phyloP scores from a whole-genome alignment of 495 filamentous ascomycete genomes.

The Penicillium cataractarum region DNA sequence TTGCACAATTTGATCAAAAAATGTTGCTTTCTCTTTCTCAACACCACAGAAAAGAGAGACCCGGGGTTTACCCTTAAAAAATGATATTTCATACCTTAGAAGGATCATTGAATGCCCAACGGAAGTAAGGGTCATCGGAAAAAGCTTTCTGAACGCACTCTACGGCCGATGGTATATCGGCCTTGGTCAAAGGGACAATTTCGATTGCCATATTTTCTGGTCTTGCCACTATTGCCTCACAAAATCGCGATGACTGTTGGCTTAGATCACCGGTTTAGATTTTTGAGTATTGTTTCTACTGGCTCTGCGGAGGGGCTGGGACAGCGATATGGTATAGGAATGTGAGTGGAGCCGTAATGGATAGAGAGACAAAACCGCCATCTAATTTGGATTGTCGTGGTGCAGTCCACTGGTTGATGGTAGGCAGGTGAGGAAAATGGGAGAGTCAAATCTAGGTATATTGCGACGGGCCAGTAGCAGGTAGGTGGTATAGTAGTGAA shows the following conservation, averaged over 20 bases:
- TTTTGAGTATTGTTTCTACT: constrained; percentile 38
- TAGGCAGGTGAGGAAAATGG: constrained; percentile 3
- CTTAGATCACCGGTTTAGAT: constrained; percentile 29
- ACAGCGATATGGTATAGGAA: constrained; percentile 44
- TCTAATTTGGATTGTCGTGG: constrained; percentile 37
- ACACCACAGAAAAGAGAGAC: not conserved
- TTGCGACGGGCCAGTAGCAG: not conserved
- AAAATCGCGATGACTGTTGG: constrained; percentile 11
- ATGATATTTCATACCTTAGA: constrained; percentile 46
- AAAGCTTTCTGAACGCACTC: constrained; percentile 63
- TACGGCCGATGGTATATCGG: constrained; percentile 64
- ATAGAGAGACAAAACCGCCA: constrained; percentile 41
- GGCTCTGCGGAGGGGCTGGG: constrained; percentile 39
- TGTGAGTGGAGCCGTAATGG: constrained; percentile 43
- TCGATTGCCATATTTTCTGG: constrained; percentile 54
- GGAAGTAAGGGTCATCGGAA: constrained; percentile 66
- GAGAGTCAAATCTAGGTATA: constrained; percentile 2
- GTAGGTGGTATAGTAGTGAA: not conserved
- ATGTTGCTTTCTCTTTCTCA: not conserved
- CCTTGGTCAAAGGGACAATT: constrained; percentile 56
- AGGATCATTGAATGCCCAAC: constrained; percentile 60
- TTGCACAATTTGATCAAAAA: not conserved
- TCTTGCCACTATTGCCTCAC: constrained; percentile 27
- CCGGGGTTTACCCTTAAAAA: constrained; percentile 6
- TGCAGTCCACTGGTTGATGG: constrained; percentile 23